Conservation (phyloP, 371 early-diverging fungal genomes). For the Mortierella sp. region DNA sequence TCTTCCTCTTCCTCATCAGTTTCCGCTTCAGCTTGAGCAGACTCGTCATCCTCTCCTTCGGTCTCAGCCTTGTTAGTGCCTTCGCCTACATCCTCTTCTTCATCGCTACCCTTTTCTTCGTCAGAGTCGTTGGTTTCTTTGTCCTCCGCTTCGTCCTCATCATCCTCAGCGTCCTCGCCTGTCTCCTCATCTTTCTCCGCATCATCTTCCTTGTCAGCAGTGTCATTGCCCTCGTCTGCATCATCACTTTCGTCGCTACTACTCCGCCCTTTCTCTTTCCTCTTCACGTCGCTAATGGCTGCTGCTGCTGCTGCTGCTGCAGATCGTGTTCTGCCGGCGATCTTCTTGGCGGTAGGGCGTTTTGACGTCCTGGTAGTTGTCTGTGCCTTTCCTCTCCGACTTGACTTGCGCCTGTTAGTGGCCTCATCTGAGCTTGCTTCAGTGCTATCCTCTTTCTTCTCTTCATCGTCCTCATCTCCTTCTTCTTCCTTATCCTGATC, state of each 20-base stretch:
- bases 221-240: neutral
- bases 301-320: neutral
- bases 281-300: neutral
- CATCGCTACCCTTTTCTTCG: constrained; percentile 13
- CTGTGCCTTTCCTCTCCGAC: neutral
- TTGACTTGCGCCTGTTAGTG: neutral
- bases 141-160: constrained; percentile 14
- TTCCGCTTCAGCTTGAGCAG: constrained; percentile 14
- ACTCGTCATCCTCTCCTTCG: constrained; percentile 20
- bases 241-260: neutral
- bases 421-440: neutral
- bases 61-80: constrained; percentile 7
- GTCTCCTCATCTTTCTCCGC: neutral
- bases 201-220: neutral
- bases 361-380: neutral
- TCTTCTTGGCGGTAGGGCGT: too few relatives aligned
- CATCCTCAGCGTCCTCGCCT: constrained; percentile 12
- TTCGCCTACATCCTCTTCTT: constrained; percentile 17
- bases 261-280: neutral
- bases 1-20: constrained; percentile 16
- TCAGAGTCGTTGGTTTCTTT: constrained; percentile 10
- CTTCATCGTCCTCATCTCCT: constrained; percentile 11
- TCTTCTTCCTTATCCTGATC: constrained; percentile 21
- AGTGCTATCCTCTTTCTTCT: neutral
- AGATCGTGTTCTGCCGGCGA: neutral